Evolutionary conservation across 345 rosid genomes (phyloP).

Genomic region (Gossypium arboreum): DNA sequence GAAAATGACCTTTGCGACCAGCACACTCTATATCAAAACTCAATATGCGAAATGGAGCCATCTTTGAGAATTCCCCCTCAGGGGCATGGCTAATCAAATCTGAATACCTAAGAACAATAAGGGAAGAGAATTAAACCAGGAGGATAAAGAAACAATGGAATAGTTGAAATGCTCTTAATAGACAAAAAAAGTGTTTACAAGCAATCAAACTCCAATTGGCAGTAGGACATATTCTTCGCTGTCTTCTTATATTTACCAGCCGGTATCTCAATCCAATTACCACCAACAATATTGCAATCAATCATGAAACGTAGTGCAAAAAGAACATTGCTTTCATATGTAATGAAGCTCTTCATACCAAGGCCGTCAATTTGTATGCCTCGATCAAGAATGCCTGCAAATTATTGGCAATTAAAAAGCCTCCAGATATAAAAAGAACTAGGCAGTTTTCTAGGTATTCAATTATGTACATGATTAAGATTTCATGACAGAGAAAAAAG

Average conservation of each 20-base stretch:
- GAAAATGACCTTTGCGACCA: conserved; percentile 99
- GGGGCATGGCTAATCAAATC: conserved; percentile 80
- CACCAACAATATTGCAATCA: conserved; percentile 82
- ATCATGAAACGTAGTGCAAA: conserved; percentile 97
- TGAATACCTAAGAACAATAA: conserved; percentile 48
- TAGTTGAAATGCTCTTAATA: conserved; percentile 9
- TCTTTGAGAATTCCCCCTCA: conserved; percentile 92
- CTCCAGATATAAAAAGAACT: neutral
- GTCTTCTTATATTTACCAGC: conserved; percentile 73
- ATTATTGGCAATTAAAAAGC: neutral
- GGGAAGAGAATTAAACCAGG: conserved; percentile 31
- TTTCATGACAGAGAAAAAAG: neutral
- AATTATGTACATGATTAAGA: neutral
- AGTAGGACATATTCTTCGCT: conserved; percentile 56
- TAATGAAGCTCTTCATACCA: conserved; percentile 86
- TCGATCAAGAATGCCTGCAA: conserved; percentile 86
- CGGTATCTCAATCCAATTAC: conserved; percentile 96
- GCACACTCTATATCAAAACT: conserved; percentile 99
- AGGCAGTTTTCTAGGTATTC: neutral
- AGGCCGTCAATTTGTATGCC: conserved; percentile 93
- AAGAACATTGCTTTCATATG: conserved; percentile 91
- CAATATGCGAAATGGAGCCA: conserved; percentile 97
- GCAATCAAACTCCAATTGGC: conserved; percentile 93
- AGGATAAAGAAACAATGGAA: neutral
- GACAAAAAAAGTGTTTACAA: conserved; percentile 58